Evolutionary conservation across 352 stramenopile genomes (phyloP), one percentile per base, ranked within the genome.

Genomic region (Thalassiosira allenii): DNA sequence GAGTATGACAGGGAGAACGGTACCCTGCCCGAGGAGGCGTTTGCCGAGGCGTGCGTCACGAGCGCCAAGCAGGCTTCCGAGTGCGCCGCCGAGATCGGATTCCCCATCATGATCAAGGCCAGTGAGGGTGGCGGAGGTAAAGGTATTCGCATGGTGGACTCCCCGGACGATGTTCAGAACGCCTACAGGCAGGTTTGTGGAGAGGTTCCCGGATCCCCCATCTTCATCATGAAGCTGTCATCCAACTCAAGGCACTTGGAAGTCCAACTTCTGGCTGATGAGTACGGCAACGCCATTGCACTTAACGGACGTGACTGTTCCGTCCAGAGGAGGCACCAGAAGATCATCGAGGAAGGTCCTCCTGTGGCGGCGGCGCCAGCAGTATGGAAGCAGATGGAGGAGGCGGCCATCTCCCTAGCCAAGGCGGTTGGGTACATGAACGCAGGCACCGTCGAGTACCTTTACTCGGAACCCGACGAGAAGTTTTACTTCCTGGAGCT

Each of bases 31-130:
- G 89, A 97, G 17, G 93, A 96, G 37, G 90, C 98, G 17, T 99
- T 99, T 84, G 87, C 97, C 11, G 84, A 96, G 29, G 97, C 97
- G 2, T 97, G 95, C 83, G 93, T 99, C 57, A 92, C 87, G 12
- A 97, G 96, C 75, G 95, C 95, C 0, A 81, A 95, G 47, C 91
- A 99, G 79, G 98, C 97, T 23, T 86, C 95, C n/a, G 89, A 96
- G n/a, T 94, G 96, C 56, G 97, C 96, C 72, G 94, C 95, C 37
- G 89, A 95, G 67, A 98, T 99, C 86, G 98, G 98, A 32, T 99
- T 98, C 84, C 98, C 98, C 3, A 94, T 99, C 59, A 99, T 99
- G 98, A 99, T 99, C 87, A 99, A 99, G 89, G 98, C 98, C 29
- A 98, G 92, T 54, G 97, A 99, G 89, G 98, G 98, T 57, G 98